Evolutionary conservation across 2,329 filamentous ascomycete species (phyloP).

Genomic region (Aureobasidium sp.): DNA sequence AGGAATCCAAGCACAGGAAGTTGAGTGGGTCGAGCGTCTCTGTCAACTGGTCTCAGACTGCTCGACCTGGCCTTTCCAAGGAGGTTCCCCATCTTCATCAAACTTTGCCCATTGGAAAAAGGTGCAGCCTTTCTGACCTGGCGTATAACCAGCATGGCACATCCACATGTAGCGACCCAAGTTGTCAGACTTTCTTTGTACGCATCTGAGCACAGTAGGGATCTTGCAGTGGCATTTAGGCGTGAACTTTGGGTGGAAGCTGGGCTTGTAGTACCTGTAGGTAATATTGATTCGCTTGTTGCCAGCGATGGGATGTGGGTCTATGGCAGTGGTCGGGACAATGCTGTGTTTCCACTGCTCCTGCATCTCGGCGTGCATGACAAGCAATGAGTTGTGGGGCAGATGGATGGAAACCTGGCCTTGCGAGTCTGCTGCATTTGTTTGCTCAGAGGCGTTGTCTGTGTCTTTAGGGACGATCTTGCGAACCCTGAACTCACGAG

Average conservation of each 20-base stretch:
- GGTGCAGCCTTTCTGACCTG: conserved; percentile 57
- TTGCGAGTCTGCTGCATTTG: conserved; percentile 51
- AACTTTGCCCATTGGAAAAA: conserved; percentile 86
- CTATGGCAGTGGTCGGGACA: conserved; percentile 64
- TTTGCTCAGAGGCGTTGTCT: conserved; percentile 35
- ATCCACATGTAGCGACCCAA: conserved; percentile 86
- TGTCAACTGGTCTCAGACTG: background rate
- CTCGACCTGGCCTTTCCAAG: conserved; percentile 41
- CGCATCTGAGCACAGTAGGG: conserved; percentile 64
- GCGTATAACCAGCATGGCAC: conserved; percentile 71
- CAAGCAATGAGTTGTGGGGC: conserved; percentile 83
- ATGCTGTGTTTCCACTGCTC: conserved; percentile 94
- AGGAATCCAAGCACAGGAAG: background rate
- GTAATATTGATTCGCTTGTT: conserved; percentile 87
- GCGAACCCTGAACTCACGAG: conserved; percentile 86
- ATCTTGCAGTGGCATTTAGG: conserved; percentile 71
- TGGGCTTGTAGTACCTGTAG: conserved; percentile 76
- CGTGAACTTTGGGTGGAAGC: conserved; percentile 68
- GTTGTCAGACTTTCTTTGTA: conserved; percentile 70
- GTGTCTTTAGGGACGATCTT: conserved; percentile 57
- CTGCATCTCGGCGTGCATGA: conserved; percentile 98
- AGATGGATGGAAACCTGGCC: conserved; percentile 91
- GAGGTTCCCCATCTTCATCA: conserved; percentile 75
- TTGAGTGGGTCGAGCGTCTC: too few species aligned
- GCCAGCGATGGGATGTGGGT: conserved; percentile 75